These are phyloP conservation scores for Rhynchospora pubera DNA, from an alignment of 176 grass and related monocot genomes.

Conservation along the genomic window DNA sequence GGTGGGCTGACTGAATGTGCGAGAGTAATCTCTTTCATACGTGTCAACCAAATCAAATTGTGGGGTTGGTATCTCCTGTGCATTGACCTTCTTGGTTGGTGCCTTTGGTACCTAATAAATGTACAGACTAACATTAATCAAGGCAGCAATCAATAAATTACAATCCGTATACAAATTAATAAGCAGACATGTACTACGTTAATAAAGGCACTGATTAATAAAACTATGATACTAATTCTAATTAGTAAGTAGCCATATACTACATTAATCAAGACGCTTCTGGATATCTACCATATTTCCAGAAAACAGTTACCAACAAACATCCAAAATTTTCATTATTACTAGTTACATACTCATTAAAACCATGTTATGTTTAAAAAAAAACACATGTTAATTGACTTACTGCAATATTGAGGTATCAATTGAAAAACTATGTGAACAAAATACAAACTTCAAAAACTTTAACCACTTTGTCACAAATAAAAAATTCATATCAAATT, in stretches of 20 bases:
- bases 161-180: background rate
- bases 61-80: conserved; percentile 95
- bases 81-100: conserved; percentile 52
- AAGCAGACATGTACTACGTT: background rate
- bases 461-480: background rate
- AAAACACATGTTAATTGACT: background rate
- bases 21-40: conserved; percentile 97
- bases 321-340: background rate
- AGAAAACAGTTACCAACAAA: background rate
- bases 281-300: background rate
- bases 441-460: background rate
- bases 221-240: background rate
- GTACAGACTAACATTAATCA: conserved; percentile 1
- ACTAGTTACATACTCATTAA: background rate
- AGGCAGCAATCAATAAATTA: background rate
- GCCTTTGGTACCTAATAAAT: conserved; percentile 49
- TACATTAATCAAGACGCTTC: background rate
- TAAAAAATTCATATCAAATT: background rate
- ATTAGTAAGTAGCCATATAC: background rate
- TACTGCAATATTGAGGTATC: background rate
- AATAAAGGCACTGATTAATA: background rate
- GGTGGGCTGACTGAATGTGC: conserved; percentile 80
- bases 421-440: background rate
- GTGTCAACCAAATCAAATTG: conserved; percentile 71
- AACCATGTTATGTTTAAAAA: no score